Conservation (phyloP, 108 stramenopile genomes). For the Skeletonema grethae region DNA sequence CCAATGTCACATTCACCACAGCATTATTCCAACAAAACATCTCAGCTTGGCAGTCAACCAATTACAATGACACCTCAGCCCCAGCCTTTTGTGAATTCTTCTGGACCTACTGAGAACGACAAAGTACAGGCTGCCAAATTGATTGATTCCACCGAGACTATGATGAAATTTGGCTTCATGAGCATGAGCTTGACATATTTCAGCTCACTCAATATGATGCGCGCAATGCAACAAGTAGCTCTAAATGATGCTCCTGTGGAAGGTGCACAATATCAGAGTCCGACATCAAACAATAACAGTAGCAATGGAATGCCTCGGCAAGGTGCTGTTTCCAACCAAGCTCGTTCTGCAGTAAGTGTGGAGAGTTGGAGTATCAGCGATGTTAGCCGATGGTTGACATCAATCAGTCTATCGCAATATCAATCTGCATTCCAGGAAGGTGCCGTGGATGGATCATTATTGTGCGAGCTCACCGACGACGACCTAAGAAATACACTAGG, state of each 20-base stretch:
- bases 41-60: background rate
- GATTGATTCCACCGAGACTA: slow-evolving; percentile 86
- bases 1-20: background rate
- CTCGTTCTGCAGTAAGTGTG: slow-evolving; percentile 40
- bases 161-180: slow-evolving; percentile 95
- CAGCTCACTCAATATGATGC: slow-evolving; percentile 87
- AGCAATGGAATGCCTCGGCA: background rate
- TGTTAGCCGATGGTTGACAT: slow-evolving; percentile 81
- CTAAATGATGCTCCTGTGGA: slow-evolving; percentile 20
- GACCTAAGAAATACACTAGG: slow-evolving; percentile 88
- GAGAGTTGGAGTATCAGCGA: slow-evolving; percentile 86
- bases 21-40: background rate
- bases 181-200: slow-evolving; percentile 91
- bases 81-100: slow-evolving; percentile 4
- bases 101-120: slow-evolving; percentile 55
- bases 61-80: background rate
- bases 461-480: slow-evolving; percentile 88
- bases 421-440: slow-evolving; percentile 80
- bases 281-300: slow-evolving; percentile 12
- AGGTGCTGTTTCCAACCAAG: background rate
- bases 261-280: slow-evolving; percentile 2
- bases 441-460: slow-evolving; percentile 86
- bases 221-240: slow-evolving; percentile 81
- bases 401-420: slow-evolving; percentile 81
- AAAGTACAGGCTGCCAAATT: slow-evolving; percentile 82